Conservation (phyloP, 306 rosid genomes). For the Castanea crenata region DNA sequence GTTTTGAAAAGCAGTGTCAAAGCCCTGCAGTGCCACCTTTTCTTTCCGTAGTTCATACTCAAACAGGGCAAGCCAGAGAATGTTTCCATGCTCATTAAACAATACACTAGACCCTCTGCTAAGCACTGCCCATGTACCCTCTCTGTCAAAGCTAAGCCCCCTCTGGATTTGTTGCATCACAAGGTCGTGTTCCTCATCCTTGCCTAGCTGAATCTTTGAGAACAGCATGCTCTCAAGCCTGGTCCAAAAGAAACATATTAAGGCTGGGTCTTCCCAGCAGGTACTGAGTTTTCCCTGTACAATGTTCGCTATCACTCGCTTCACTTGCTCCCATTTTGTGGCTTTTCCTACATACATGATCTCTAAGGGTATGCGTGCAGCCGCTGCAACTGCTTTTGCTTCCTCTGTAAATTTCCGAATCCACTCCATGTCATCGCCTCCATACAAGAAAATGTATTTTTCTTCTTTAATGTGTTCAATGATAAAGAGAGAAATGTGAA, state of each 20-base stretch:
- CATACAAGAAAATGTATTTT: constrained; percentile 50
- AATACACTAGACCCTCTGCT: constrained; percentile 41
- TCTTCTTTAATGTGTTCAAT: constrained; percentile 40
- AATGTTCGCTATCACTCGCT: constrained; percentile 26
- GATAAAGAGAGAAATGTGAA: neutral
- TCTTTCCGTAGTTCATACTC: constrained; percentile 48
- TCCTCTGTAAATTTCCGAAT: constrained; percentile 41
- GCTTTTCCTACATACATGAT: constrained; percentile 61
- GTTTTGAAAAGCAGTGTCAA: constrained; percentile 33
- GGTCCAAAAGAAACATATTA: constrained; percentile 41
- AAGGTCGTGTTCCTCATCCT: constrained; percentile 31
- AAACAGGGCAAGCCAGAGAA: constrained; percentile 27
- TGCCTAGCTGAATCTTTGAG: constrained; percentile 52
- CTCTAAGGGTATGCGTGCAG: constrained; percentile 40
- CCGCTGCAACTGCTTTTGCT: constrained; percentile 35
- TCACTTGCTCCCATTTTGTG: constrained; percentile 46
- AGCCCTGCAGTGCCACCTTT: constrained; percentile 31
- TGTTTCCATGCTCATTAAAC: constrained; percentile 42
- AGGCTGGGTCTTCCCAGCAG: constrained; percentile 45
- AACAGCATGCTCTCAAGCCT: constrained; percentile 60
- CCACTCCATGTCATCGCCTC: constrained; percentile 59
- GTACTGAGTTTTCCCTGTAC: too few relatives aligned
- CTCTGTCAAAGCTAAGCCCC: constrained; percentile 51
- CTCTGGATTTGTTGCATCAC: constrained; percentile 49
- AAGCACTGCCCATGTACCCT: constrained; percentile 47